Evolutionary conservation across 1,284 basidiomycete genomes (phyloP), one percentile per base, ranked within the genome.

Genomic region (Wolfiporia cocos): DNA sequence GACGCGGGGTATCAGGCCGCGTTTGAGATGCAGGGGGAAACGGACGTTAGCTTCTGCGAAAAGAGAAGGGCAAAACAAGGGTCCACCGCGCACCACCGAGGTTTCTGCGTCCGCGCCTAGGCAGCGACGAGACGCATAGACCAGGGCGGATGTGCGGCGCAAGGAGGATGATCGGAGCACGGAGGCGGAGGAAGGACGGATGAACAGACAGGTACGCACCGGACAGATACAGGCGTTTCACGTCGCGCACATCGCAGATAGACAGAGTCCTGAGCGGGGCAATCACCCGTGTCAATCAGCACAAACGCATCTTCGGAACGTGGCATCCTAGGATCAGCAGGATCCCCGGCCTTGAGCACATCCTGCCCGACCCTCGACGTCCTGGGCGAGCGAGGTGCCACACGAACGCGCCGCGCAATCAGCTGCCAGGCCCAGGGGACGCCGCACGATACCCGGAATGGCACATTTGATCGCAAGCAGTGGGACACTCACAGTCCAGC

Each of bases 141-240:
- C n/a, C n/a, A n/a, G n/a, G n/a, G n/a, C n/a, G n/a, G n/a, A n/a
- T n/a, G n/a, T n/a, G n/a, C n/a, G n/a, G n/a, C n/a, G n/a, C n/a
- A n/a, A n/a, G n/a, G n/a, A n/a, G n/a, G n/a, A n/a, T n/a, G n/a
- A n/a, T n/a, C n/a, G 17, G 4, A 19, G 9, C 21, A 24, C 20
- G 35, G 41, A 31, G 18, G 14, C 11, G 35, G 17, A 19, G 12
- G 28, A 40, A 21, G 41, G 35, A 34, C n/a, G 18, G 17, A 31
- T 28, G 30, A 35, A 40, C 22, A 28, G 18, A 15, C 31, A 24
- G 17, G 33, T 39, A 71, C 80, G 64, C 68, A 86, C 92, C 92
- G 47, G 91, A 94, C 39, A 98, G 76, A 71, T 97, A 99, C 54
- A 99, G 69, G 36, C 95, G 78, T 67, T 93, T 93, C 51, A 92